Conservation (phyloP, 768 basidiomycete genomes). For the Termitomyces bulborhizus region DNA sequence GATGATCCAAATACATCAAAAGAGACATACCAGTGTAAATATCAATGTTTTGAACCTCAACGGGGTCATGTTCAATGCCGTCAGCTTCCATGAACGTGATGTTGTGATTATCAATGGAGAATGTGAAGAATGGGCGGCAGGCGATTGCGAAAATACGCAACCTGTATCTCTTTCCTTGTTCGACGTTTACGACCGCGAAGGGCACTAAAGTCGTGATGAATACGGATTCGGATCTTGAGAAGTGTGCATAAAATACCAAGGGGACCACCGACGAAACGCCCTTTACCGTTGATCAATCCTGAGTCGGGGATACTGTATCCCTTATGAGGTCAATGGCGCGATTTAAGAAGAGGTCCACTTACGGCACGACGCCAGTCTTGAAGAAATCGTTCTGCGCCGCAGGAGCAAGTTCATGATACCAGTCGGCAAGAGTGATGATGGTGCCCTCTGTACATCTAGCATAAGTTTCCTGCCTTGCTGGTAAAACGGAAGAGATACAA, state of each 20-base stretch:
- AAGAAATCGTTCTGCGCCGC: conserved; percentile 29
- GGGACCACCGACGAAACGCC: conserved; percentile 35
- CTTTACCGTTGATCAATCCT: conserved; percentile 41
- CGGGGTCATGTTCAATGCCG: conserved; percentile 32
- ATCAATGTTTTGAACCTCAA: conserved; percentile 33
- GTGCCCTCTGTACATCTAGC: conserved; percentile 17
- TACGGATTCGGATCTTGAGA: conserved; percentile 17
- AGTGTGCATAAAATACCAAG: conserved; percentile 17
- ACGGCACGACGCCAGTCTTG: conserved; percentile 25
- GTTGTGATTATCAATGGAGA: conserved; percentile 32
- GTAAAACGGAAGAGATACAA: conserved; percentile 3
- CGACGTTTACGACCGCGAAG: conserved; percentile 37
- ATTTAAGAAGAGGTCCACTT: background rate
- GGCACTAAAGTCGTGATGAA: conserved; percentile 16
- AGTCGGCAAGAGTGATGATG: conserved; percentile 31
- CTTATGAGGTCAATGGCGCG: conserved; percentile 3
- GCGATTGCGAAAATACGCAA: conserved; percentile 42
- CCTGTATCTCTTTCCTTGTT: conserved; percentile 37
- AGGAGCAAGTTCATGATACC: conserved; percentile 28
- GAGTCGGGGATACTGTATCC: conserved; percentile 26
- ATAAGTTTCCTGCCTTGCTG: background rate
- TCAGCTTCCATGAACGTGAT: conserved; percentile 33
- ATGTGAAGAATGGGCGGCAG: conserved; percentile 37
- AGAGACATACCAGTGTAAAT: conserved; percentile 31
- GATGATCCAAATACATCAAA: background rate